phyloP scores from a whole-genome alignment of 2,329 filamentous ascomycete genomes.

The Fusarium newnesense region DNA sequence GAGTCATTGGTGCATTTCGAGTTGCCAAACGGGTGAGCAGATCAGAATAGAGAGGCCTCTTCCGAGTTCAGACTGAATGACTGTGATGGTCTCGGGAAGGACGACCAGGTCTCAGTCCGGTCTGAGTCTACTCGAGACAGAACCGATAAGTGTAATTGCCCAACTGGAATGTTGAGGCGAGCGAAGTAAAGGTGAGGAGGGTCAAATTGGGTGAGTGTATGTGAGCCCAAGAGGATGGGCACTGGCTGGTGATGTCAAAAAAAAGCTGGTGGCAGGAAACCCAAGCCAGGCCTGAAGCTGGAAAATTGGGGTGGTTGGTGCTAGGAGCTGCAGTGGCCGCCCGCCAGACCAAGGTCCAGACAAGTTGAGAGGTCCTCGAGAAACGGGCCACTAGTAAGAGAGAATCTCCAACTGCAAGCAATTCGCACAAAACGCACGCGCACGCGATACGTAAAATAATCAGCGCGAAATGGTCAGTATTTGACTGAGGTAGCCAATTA shows the following conservation, averaged over 20 bases:
- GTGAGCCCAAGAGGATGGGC: slow-evolving; percentile 29
- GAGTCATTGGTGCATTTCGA: too few relatives aligned
- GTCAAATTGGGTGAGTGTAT: slow-evolving; percentile 22
- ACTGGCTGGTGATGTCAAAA: slow-evolving; percentile 47
- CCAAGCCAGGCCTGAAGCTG: slow-evolving; percentile 34
- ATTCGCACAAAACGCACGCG: slow-evolving; percentile 26
- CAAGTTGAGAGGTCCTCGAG: slow-evolving; percentile 11
- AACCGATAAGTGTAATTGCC: slow-evolving; percentile 20
- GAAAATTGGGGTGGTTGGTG: slow-evolving; percentile 37
- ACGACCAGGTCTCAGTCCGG: slow-evolving; percentile 29
- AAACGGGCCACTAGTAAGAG: slow-evolving; percentile 28
- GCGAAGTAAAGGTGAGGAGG: slow-evolving; percentile 15
- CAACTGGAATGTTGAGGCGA: slow-evolving; percentile 36
- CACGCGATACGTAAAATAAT: slow-evolving; percentile 15
- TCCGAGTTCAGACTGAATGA: background rate
- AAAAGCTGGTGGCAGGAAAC: slow-evolving; percentile 47
- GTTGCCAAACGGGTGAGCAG: slow-evolving; percentile 6
- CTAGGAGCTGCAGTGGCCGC: slow-evolving; percentile 29
- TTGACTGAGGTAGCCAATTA: slow-evolving; percentile 6
- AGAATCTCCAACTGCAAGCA: slow-evolving; percentile 21
- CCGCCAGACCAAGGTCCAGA: slow-evolving; percentile 30
- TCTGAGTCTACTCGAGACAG: slow-evolving; percentile 33
- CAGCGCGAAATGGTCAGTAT: background rate
- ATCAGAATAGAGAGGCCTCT: background rate
- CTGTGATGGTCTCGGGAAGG: slow-evolving; percentile 29